Base-by-base conservation (phyloP, 1,284 basidiomycete genomes). In the Marasmius oreades region DNA sequence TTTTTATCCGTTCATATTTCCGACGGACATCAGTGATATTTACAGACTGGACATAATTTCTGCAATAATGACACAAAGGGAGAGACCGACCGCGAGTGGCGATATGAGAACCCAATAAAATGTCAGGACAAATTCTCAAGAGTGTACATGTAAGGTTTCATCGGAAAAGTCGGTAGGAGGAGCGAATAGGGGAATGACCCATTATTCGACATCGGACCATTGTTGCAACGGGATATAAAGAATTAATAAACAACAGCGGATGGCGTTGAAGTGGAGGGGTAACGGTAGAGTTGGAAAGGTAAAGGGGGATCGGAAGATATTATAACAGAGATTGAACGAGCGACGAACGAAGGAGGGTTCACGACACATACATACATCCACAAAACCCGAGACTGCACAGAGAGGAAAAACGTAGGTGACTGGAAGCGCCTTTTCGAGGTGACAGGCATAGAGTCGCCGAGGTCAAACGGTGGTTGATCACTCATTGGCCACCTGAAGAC, bases 401-500 rank as follows among this genome's bases (percentile, higher is more conserved):
- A 8, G 18, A 46, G 7, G 31, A 50, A 22, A 23, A 20, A 22
- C 5, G 8, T 5, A 20, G 18, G 12, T 14, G n/a, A n/a, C 7
- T 18, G 14, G 7, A 42, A 42, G 3, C n/a, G 16, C 39, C 20
- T 42, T 42, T 42, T 42, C 20, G 39, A 20, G 20, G 20, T 42
- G 39, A 42, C 39, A 16, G 39, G 20, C 39, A 42, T 42, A 31
- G 39, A n/a, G 10, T 42, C n/a, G 39, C 39, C 39, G 39, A 42
- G 6, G 39, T 20, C 39, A 16, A 42, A 20, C 16, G 20, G 16
- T 39, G 37, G 28, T 42, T 42, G 5, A 18, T 68, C 60, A 75
- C 62, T 72, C 68, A 55, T 76, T 75, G 3, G 74, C 73, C 50
- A 76, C 73, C 74, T 76, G 55, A 8, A 56, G 54, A 53, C 42